Conservation (phyloP, 1,284 basidiomycete genomes). For the Caloboletus firmus region DNA sequence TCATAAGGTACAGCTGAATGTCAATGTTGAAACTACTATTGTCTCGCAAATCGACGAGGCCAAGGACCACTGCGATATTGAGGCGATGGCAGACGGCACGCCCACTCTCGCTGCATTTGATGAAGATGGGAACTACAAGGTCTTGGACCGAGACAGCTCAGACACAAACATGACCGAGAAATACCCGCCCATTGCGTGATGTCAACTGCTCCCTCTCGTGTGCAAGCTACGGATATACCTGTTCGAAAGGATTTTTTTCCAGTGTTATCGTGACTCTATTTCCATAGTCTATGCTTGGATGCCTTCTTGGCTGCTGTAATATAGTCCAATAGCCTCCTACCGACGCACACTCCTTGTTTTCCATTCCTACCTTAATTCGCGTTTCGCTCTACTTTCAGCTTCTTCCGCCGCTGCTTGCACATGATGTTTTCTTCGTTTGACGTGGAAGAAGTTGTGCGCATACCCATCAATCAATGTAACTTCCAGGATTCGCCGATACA, state of each 20-base stretch:
- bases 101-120: constrained; percentile 26
- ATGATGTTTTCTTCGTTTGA: background rate
- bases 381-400: constrained; percentile 6
- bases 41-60: constrained; percentile 35
- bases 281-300: background rate
- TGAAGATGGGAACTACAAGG: constrained; percentile 16
- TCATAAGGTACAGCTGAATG: constrained; percentile 28
- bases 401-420: background rate
- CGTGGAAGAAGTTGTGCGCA: constrained; percentile 1
- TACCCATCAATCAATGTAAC: constrained; percentile 11
- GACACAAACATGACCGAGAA: constrained; percentile 27
- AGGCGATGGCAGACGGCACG: constrained; percentile 8
- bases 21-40: constrained; percentile 36
- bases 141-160: constrained; percentile 25
- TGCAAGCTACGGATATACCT: constrained; percentile 13
- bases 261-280: background rate
- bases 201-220: background rate
- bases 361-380: constrained; percentile 6
- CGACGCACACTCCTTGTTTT: background rate
- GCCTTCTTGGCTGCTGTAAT: constrained; percentile 2
- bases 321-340: constrained; percentile 2
- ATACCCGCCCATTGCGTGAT: constrained; percentile 19
- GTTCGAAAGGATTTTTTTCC: background rate
- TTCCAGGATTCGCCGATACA: background rate
- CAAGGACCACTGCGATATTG: constrained; percentile 26